Evolutionary conservation across 805 yeast genomes (phyloP).

Genomic region (Nakazawaea ishiwadae): DNA sequence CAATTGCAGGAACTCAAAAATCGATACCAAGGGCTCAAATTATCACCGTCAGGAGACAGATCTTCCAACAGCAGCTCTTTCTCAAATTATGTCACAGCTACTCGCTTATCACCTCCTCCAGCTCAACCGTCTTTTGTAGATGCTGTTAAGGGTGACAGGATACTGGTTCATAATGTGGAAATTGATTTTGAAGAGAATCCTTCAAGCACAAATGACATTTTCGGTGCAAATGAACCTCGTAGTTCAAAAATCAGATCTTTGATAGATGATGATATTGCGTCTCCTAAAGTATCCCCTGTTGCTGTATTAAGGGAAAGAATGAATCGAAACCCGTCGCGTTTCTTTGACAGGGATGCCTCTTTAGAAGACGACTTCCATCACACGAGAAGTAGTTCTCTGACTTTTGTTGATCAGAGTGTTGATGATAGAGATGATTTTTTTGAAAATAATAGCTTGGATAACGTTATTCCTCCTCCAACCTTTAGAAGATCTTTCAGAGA

Average conservation of each 20-base stretch:
- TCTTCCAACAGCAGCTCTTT: neutral
- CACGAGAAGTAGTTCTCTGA: slow-evolving; percentile 6
- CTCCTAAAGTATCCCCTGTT: neutral
- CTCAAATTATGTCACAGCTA: neutral
- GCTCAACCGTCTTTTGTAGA: slow-evolving; percentile 1
- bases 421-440: neutral
- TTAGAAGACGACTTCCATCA: neutral
- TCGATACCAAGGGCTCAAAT: slow-evolving; percentile 5
- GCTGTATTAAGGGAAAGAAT: neutral
- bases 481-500: neutral
- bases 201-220: too few relatives aligned
- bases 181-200: too few relatives aligned
- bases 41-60: neutral
- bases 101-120: neutral
- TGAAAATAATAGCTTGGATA: neutral
- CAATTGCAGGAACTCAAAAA: slow-evolving; percentile 1
- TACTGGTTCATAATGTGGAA: too few relatives aligned
- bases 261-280: neutral
- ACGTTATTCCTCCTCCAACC: neutral
- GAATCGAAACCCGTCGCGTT: neutral
- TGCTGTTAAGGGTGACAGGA: neutral
- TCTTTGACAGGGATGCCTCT: neutral
- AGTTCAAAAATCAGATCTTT: neutral
- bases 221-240: too few relatives aligned
- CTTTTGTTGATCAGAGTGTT: neutral